Percentiles rank a stretch among this genome's conserved stretches.
These are phyloP conservation scores for Arthrinium phaeospermum DNA, from an alignment of 2,329 filamentous ascomycete species.

Conservation along the genomic window DNA sequence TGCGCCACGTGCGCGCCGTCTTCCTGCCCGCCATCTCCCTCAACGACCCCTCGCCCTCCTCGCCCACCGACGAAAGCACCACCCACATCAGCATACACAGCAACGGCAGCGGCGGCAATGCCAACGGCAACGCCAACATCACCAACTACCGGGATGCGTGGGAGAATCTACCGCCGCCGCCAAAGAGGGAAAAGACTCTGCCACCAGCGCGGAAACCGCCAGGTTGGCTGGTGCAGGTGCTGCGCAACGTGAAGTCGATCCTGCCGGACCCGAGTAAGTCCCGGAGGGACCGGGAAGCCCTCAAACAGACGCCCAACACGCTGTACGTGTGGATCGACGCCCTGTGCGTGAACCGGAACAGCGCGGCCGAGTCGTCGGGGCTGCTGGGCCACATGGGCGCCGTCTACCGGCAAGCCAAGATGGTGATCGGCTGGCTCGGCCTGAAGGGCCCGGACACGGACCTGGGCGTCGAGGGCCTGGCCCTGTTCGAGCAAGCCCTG, in stretches of 20 bases:
- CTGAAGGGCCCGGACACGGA: conserved; percentile 37
- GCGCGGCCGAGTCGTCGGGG: conserved; percentile 21
- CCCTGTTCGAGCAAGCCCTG: conserved; percentile 38
- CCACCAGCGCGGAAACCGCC: conserved; percentile 14
- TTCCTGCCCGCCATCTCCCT: conserved; percentile 36
- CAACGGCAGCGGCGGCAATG: not conserved
- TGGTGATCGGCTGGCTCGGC: conserved; percentile 42
- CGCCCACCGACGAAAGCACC: not conserved
- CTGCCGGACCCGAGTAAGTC: conserved; percentile 17
- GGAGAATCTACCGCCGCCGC: not conserved
- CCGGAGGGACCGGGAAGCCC: not conserved
- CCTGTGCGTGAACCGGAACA: conserved; percentile 24
- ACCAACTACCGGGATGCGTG: not conserved
- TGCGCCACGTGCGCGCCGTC: conserved; percentile 40
- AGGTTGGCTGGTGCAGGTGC: conserved; percentile 23
- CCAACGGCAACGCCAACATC: not conserved
- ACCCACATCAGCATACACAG: not conserved
- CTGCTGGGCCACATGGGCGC: conserved; percentile 15
- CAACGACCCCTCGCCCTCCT: not conserved
- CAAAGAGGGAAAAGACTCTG: not conserved
- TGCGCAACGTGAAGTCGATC: conserved; percentile 22
- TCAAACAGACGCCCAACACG: conserved; percentile 13
- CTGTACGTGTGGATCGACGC: conserved; percentile 25
- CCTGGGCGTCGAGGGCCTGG: conserved; percentile 33
- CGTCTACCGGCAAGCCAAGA: conserved; percentile 26